A percentile compares a stretch with the other conserved stretches of the same genome.
These are phyloP conservation scores for Chalciporus pseudorubinellus DNA, from an alignment of 768 basidiomycete genomes.

Conservation along the genomic window DNA sequence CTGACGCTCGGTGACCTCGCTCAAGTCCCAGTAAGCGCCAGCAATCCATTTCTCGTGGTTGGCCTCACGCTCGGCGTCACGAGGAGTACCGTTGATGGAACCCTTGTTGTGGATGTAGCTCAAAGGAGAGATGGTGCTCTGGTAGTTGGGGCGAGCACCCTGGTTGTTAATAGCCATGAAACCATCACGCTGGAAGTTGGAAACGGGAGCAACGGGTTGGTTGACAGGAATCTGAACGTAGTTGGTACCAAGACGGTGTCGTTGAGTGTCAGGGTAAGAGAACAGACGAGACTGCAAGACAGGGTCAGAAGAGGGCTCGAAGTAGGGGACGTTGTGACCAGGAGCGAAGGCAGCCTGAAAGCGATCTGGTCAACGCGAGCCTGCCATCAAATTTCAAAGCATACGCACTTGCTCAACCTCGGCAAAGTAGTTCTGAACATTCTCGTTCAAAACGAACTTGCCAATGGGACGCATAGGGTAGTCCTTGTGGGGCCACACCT, in stretches of 20 bases:
- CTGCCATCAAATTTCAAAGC: slow-evolving; percentile 25
- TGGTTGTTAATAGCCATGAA: slow-evolving; percentile 67
- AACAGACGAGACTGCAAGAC: slow-evolving; percentile 93
- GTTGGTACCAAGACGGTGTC: slow-evolving; percentile 78
- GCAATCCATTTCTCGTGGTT: slow-evolving; percentile 78
- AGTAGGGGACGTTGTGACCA: slow-evolving; percentile 82
- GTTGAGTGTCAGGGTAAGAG: slow-evolving; percentile 90
- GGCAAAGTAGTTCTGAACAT: slow-evolving; percentile 85
- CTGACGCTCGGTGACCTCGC: slow-evolving; percentile 79
- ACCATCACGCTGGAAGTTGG: slow-evolving; percentile 95
- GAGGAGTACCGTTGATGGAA: slow-evolving; percentile 40
- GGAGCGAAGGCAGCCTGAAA: slow-evolving; percentile 77
- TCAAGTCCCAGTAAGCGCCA: slow-evolving; percentile 63
- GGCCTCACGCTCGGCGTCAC: slow-evolving; percentile 37
- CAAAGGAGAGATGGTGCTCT: slow-evolving; percentile 72
- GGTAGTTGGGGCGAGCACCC: slow-evolving; percentile 85
- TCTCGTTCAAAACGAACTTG: slow-evolving; percentile 78
- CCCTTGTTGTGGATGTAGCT: slow-evolving; percentile 52
- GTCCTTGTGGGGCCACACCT: slow-evolving; percentile 85
- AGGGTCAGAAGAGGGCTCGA: slow-evolving; percentile 89
- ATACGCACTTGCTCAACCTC: slow-evolving; percentile 85
- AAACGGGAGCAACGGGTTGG: slow-evolving; percentile 64
- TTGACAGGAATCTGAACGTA: slow-evolving; percentile 90
- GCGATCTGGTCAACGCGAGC: slow-evolving; percentile 5
- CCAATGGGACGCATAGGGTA: slow-evolving; percentile 89